Base-by-base conservation (phyloP, 2,329 filamentous ascomycete genomes). In the Scedosporium boydii region DNA sequence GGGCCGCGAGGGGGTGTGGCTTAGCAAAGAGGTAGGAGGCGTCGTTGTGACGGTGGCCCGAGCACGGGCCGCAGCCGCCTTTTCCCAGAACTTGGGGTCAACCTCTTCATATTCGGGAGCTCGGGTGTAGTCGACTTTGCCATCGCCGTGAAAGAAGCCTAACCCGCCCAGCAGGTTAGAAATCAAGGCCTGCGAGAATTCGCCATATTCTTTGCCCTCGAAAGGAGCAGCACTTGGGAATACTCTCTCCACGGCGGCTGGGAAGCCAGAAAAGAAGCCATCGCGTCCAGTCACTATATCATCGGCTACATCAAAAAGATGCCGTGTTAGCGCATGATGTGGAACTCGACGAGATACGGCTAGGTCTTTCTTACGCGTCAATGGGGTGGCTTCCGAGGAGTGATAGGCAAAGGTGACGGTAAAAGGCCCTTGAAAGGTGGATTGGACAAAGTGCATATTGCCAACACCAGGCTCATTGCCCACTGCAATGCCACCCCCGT, bases 131-230 rank as follows among this genome's bases (percentile, higher is more conserved):
- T 99, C 95, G 60, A 96, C 90, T 23, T 96, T 77, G 42, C 91
- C 88, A 63, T 95, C 83, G 51, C 95, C 95, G 70, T 96, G 84
- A 77, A 99, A 99, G 76, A 96, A 98, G 9, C 95, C 95, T 68
- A 98, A 90, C 57, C 95, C 95, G 62, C 95, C 95, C 44, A 96
- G 82, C 41, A 99, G 79, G 73, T 98, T 99, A 1, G 93, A 97
- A 68, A 99, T 90, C 80, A 99, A 89, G 66, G 88, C 92, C 73
- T 91, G 90, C 65, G 88, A 91, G 73, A 98, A 97, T 63, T 81
- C 82, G 57, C 85, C 80, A 72, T 96, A 95, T 69, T 90, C 86
- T 2, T 85, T 80, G 3, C 83, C 81, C 21, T 84, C 78, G 74
- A 95, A 99, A 0, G 93, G 93, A 0, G 87, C 78, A 3, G 44